Conservation (phyloP, 306 rosid genomes). For the Hippophae rhamnoides region DNA sequence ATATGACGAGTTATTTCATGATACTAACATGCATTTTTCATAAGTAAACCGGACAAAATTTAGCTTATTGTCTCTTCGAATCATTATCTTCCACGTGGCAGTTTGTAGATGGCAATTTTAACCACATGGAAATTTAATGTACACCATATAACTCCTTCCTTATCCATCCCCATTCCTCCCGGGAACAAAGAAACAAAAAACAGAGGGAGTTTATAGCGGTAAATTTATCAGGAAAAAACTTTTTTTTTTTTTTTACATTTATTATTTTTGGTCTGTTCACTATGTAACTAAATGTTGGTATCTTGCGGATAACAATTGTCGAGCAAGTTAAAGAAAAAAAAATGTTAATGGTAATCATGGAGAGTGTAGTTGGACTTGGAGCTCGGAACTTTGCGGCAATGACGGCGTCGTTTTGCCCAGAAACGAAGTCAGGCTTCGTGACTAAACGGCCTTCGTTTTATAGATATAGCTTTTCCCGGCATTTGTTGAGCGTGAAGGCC, state of each 20-base stretch:
- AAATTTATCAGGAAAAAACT: too few relatives aligned
- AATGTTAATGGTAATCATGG: constrained; percentile 32
- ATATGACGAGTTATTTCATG: too few relatives aligned
- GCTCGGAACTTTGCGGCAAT: constrained; percentile 56
- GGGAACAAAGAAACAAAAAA: too few relatives aligned
- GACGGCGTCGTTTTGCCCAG: constrained; percentile 50
- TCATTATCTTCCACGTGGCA: constrained; percentile 14
- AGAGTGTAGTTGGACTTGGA: constrained; percentile 44
- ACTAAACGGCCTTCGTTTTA: constrained; percentile 19
- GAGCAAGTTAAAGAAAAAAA: not conserved
- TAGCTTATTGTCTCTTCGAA: constrained; percentile 4
- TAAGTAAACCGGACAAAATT: too few relatives aligned
- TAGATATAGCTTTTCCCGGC: constrained; percentile 18
- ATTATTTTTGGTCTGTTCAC: too few relatives aligned
- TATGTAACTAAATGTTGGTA: too few relatives aligned
- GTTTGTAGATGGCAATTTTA: constrained; percentile 21
- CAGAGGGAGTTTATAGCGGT: too few relatives aligned
- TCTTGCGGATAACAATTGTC: too few relatives aligned
- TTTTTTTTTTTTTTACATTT: too few relatives aligned
- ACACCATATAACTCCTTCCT: constrained; percentile 22
- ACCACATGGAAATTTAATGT: constrained; percentile 26
- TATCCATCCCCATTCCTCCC: constrained; percentile 5
- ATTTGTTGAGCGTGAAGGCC: constrained; percentile 36
- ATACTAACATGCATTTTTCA: too few relatives aligned
- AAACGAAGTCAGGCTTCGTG: constrained; percentile 16